phyloP scores from a whole-genome alignment of 108 stramenopile genomes.

The Cyclotella choctawhatcheeana region DNA sequence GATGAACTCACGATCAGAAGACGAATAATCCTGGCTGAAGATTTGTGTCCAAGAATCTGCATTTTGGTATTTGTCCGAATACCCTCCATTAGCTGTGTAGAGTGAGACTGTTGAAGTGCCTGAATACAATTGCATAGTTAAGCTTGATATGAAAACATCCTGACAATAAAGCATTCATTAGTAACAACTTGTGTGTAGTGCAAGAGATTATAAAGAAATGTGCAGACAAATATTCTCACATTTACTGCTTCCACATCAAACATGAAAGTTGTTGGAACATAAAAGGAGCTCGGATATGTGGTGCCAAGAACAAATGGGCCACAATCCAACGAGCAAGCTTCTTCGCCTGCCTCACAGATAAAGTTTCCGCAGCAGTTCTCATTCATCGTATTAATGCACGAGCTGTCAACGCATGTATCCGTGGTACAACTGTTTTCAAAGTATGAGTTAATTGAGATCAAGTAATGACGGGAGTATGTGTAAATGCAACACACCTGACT shows the following conservation, averaged over 20 bases:
- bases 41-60: slow-evolving; percentile 8
- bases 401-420: slow-evolving; percentile 5
- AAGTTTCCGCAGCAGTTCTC: slow-evolving; percentile 23
- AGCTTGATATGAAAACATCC: background rate
- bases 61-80: background rate
- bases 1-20: background rate
- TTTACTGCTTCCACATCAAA: slow-evolving; percentile 9
- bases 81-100: slow-evolving; percentile 3
- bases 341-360: no score
- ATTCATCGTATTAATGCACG: slow-evolving; percentile 7
- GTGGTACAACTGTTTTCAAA: slow-evolving; percentile 26
- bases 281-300: background rate
- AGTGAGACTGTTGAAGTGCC: background rate
- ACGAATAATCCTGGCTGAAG: background rate
- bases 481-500: no score
- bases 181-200: background rate
- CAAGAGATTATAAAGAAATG: background rate
- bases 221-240: background rate
- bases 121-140: no score
- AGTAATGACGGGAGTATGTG: no score
- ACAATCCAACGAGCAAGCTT: slow-evolving; percentile 8
- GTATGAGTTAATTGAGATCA: no score
- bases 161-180: background rate
- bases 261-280: background rate
- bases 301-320: slow-evolving; percentile 13